phyloP scores from a whole-genome alignment of 2,329 filamentous ascomycete genomes.

The Hypoxylon sp. region DNA sequence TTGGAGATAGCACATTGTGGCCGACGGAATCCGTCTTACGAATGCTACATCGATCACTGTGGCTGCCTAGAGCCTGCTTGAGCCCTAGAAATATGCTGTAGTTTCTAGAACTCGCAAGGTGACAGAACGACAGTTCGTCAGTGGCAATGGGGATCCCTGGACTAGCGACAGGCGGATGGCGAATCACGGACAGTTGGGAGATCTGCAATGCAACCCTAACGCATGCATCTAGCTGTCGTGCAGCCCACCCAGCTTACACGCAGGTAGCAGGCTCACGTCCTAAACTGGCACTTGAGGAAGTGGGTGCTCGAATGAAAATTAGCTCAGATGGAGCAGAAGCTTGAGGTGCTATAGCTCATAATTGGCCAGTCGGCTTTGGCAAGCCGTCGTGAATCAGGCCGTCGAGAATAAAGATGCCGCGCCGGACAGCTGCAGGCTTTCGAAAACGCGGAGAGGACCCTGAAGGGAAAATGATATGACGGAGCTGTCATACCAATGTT shows the following conservation, averaged over 20 bases:
- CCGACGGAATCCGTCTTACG: conserved; percentile 40
- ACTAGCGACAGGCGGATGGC: conserved; percentile 30
- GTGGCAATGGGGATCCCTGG: conserved; percentile 30
- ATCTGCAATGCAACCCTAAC: conserved; percentile 39
- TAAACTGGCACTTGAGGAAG: conserved; percentile 12
- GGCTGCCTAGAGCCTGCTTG: background rate
- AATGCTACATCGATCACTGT: conserved; percentile 20
- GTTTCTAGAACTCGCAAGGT: conserved; percentile 28
- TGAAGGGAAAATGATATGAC: conserved; percentile 15
- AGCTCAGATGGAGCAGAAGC: conserved; percentile 32
- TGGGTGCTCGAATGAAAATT: conserved; percentile 42
- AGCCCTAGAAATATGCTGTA: conserved; percentile 10
- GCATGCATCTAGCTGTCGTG: conserved; percentile 42
- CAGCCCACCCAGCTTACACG: conserved; percentile 33
- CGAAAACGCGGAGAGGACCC: conserved; percentile 22
- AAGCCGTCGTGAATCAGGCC: conserved; percentile 27
- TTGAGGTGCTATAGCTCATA: conserved; percentile 15
- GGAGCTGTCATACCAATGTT: conserved; percentile 1
- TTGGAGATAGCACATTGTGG: conserved; percentile 18
- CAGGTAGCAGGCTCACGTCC: conserved; percentile 31
- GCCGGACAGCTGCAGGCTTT: conserved; percentile 26
- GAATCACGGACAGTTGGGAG: conserved; percentile 32
- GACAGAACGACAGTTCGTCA: conserved; percentile 20
- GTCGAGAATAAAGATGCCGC: conserved; percentile 6
- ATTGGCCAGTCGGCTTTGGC: conserved; percentile 29